phyloP scores from a whole-genome alignment of 176 grass and related monocot species.

The Chrysopogon serrulatus region DNA sequence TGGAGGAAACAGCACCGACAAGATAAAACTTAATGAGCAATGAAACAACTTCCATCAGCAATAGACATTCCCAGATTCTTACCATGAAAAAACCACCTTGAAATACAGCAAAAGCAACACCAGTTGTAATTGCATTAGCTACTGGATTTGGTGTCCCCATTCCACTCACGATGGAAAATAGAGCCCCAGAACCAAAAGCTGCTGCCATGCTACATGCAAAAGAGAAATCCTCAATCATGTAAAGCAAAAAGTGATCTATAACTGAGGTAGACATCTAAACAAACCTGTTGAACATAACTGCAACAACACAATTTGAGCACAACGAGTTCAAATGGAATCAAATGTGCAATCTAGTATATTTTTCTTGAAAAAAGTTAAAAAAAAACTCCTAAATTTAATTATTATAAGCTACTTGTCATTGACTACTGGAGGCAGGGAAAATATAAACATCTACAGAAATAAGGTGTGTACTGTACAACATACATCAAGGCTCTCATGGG shows the following conservation, averaged over 20 bases:
- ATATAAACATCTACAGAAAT: not conserved
- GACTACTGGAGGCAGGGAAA: not conserved
- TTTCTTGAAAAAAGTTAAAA: not conserved
- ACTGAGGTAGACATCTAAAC: not conserved
- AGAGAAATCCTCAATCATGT: constrained; percentile 6
- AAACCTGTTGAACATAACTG: not conserved
- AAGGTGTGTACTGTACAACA: not conserved
- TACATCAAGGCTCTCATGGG: not conserved
- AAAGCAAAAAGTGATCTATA: not conserved
- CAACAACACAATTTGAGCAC: not conserved
- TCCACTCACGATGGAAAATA: constrained; percentile 98
- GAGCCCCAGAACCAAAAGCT: constrained; percentile 93
- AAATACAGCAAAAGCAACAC: constrained; percentile 90
- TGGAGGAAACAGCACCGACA: not conserved
- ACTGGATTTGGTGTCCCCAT: constrained; percentile 89
- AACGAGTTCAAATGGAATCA: not conserved
- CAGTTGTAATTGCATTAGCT: constrained; percentile 78
- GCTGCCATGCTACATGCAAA: constrained; percentile 81
- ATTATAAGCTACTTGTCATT: not conserved
- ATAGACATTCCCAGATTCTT: constrained; percentile 19
- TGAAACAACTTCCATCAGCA: not conserved
- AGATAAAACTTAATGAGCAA: not conserved
- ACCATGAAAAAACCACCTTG: constrained; percentile 98
- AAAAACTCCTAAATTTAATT: no score
- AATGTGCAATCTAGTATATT: not conserved